Base-by-base conservation (phyloP, 495 filamentous ascomycete species). In the Echria macrotheca region DNA sequence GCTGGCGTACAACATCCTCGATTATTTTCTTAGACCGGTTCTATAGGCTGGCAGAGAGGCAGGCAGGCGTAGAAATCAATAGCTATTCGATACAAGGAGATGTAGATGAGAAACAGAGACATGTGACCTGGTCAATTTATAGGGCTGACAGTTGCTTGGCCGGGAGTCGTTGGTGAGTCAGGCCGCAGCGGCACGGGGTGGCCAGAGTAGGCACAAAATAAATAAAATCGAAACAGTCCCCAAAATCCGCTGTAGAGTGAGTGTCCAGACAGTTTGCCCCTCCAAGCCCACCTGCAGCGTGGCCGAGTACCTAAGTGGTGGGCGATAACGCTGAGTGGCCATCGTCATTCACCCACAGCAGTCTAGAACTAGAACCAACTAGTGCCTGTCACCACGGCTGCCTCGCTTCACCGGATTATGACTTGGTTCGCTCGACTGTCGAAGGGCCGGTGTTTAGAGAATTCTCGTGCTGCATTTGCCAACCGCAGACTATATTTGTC, bases 1-100 rank as follows among this genome's bases (percentile, higher is more conserved):
- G 37, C 48, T 71, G 39, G 70, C 64, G 12, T 79, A 79, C 44
- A 53, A 59, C 3, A 64, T 76, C 22, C 54, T 79, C 22, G 66
- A 68, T 38, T 73, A 72, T 49, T 70, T 69, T 50, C 58, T 79
- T 19, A 53, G 65, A 5, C 71, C 71, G 23, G 68, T 65, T 7
- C 21, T 76, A 15, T 50, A 50, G 18, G 15, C 3, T 3, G 15
- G 24, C 35, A 29, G 10, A 40, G 2, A 18, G 46, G 11, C 24
- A 33, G 17, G 19, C 2, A 24, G 12, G 18, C 10, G 11, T 12
- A 22, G 9, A 14, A 18, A n/a, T n/a, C n/a, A n/a, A n/a, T n/a
- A n/a, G n/a, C 18, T n/a, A 33, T 17, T 26, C 12, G 26, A 26
- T n/a, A 48, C 17, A 18, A 17, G 4, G 11, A 14, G 8, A 26